Base-by-base conservation (phyloP, 164 flowering plant species). In the Vitis amurensis region DNA sequence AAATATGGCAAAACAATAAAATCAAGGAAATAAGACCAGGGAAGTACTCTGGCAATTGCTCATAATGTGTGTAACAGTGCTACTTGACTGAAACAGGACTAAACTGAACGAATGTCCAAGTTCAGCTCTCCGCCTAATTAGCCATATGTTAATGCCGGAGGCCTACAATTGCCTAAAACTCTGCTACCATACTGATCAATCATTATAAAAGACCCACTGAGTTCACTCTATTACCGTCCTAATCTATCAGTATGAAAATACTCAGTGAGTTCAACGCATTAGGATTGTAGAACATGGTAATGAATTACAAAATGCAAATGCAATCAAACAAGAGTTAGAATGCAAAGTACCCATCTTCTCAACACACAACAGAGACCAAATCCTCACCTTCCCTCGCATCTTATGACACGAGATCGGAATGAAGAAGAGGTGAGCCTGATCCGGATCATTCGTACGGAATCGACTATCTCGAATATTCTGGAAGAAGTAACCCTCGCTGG, bases 401-500 rank as follows among this genome's bases (percentile, higher is more conserved):
- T 93, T 95, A 74, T 95, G 99, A 69, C 97, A 91, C 9, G 99
- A 94, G 72, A 94, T 92, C 4, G 97, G 98, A 60, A 94, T 92
- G 72, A 94, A 94, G 80, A 95, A 93, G 55, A 95, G 79, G 71
- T 93, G 84, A 5, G 98, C 99, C 62, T 55, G 78, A 77, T 89
- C 92, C 15, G 99, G 97, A 87, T 93, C 90, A 0, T 82, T 83
- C 17, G 98, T 93, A 1, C 87, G 83, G 69, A 95, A 91, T 50
- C 67, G 68, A 72, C 92, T 85, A 80, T 95, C 99, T 64, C 99
- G 66, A 27, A 93, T 90, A 63, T 95, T 95, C 88, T 95, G 97
- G 68, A 95, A 95, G 79, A 95, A 95, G 68, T 87, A 95, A 0
- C 99, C 99, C 71, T 95, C 98, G 74, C 99, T 95, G 2, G 99